Percentiles rank a stretch among this genome's conserved stretches.
phyloP scores from a whole-genome alignment of 1,284 basidiomycete genomes.

The Pyrrhoderma noxium region DNA sequence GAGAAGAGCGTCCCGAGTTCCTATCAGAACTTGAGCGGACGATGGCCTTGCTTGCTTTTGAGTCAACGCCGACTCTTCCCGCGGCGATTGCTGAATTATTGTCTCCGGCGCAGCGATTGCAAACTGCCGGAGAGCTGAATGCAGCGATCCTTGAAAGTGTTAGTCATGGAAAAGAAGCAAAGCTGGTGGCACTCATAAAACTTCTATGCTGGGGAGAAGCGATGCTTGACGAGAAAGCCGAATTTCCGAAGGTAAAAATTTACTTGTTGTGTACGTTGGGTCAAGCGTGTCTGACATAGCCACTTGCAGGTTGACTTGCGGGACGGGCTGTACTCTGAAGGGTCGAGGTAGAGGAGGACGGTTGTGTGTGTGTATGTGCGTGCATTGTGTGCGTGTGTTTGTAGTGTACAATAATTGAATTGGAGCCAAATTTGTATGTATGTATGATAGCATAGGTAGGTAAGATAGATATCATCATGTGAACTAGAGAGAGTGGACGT shows the following conservation, averaged over 20 bases:
- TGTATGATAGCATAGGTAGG: not conserved
- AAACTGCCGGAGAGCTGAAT: conserved; percentile 92
- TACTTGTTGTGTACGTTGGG: not conserved
- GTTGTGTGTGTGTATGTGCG: not conserved
- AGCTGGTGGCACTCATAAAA: conserved; percentile 79
- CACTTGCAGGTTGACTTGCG: conserved; percentile 28
- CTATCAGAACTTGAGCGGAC: conserved; percentile 88
- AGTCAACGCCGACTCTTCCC: conserved; percentile 55
- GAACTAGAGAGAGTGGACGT: no score
- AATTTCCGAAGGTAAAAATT: conserved; percentile 60
- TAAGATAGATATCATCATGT: no score
- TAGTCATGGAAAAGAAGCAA: conserved; percentile 89
- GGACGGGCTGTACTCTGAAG: conserved; percentile 22
- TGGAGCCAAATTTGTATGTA: conserved; percentile 1
- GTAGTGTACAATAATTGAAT: not conserved
- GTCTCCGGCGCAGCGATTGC: conserved; percentile 80
- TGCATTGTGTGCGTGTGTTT: not conserved
- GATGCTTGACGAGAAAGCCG: conserved; percentile 66
- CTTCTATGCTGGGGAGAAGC: conserved; percentile 86
- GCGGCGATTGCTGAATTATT: conserved; percentile 70
- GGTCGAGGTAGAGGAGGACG: not conserved
- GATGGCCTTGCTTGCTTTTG: conserved; percentile 93
- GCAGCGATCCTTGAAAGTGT: conserved; percentile 89
- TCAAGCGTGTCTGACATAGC: not conserved
- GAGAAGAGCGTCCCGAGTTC: conserved; percentile 92